These are phyloP conservation scores for Aspergillus hiratsukae DNA, from an alignment of 2,329 filamentous ascomycete species.

Conservation along the genomic window DNA sequence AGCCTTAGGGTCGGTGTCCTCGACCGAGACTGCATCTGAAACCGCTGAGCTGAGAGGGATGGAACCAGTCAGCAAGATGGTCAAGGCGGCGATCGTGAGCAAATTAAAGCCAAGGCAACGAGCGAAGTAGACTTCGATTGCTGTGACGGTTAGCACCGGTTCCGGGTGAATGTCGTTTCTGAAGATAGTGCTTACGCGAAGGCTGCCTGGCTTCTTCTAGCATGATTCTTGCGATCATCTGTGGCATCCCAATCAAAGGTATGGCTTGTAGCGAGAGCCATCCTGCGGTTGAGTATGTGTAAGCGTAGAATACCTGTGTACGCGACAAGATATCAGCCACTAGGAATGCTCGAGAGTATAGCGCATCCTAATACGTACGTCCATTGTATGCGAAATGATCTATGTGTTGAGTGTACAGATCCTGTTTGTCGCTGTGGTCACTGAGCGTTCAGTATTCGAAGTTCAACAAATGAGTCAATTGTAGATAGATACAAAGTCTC, in stretches of 20 bases:
- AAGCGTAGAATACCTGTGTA: conserved; percentile 40
- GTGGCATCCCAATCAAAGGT: conserved; percentile 56
- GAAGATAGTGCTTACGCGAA: conserved; percentile 42
- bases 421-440: not conserved
- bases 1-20: conserved; percentile 46
- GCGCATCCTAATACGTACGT: conserved; percentile 10
- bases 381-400: conserved; percentile 8
- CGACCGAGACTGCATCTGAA: conserved; percentile 36
- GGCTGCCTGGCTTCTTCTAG: conserved; percentile 54
- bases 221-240: conserved; percentile 57
- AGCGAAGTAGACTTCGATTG: conserved; percentile 68
- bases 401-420: not conserved
- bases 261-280: conserved; percentile 45
- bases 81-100: conserved; percentile 58
- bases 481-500: not conserved
- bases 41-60: conserved; percentile 59
- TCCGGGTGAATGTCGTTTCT: not conserved
- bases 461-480: not conserved
- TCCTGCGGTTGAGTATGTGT: conserved; percentile 41
- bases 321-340: conserved; percentile 7
- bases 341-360: not conserved
- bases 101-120: conserved; percentile 66
- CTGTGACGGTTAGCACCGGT: conserved; percentile 29
- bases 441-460: not conserved
- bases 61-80: conserved; percentile 65